Evolutionary conservation across 495 filamentous ascomycete species (phyloP), one percentile per base, ranked within the genome.

Genomic region (Oidiodendron maius): DNA sequence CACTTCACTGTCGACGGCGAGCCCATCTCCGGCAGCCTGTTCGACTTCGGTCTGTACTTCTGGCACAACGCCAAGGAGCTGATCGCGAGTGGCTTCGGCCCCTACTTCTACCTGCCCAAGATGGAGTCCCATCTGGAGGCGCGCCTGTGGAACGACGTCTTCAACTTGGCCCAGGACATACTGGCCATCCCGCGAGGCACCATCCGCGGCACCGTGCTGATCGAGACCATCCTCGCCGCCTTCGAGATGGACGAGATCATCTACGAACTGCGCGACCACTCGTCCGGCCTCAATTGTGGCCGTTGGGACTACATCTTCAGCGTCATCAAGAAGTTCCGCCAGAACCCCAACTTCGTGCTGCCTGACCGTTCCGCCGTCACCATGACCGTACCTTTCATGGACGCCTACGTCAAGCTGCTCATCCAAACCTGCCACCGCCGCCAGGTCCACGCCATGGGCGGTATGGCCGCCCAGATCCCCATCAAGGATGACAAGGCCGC

Each of bases 231-330:
- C 69, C 74, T 89, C 20, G 93, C 94, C 24, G 94, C 90, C n/a
- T 99, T 99, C 58, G 94, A 99, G 75, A 99, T 99, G 93, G 93
- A 99, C 50, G 93, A 98, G 84, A 97, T 98, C 69, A 97, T 99
- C 68, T 99, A 96, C 72, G 93, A 99, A 69, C 84, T 99, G 53
- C 87, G 93, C 30, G 91, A 97, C 63, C 93, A 99, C 75, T 89
- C 83, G 68, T 85, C 93, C 10, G 93, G 93, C 44, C 78, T 99
- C 55, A 99, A 99, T 77, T 99, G 93, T 69, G 93, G 93, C 42
- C 86, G 93, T 42, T 99, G 93, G 93, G 93, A 99, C 64, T 99
- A 99, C 77, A 97, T 99, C 72, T 98, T 99, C 77, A 91, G 84
- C 66, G 88, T 93, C 62, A 99, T 99, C 77, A 99, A 99, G 78